phyloP scores from a whole-genome alignment of 495 filamentous ascomycete genomes.

The Astrocystis sublimbata region DNA sequence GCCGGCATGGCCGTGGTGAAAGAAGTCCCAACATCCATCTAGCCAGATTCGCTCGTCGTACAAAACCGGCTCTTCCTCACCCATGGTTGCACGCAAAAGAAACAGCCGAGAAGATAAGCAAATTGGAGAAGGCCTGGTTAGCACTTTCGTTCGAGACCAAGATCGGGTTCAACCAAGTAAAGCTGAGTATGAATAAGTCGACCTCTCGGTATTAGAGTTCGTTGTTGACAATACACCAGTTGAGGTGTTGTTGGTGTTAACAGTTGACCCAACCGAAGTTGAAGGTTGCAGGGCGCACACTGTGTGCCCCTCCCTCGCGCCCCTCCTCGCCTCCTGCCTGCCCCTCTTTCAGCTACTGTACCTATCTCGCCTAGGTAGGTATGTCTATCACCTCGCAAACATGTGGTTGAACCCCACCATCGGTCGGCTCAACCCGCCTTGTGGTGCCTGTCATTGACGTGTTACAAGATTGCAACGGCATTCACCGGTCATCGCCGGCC shows the following conservation, averaged over 20 bases:
- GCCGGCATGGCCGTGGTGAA: conserved; percentile 95
- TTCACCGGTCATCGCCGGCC: conserved; percentile 6
- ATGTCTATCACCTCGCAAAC: not conserved
- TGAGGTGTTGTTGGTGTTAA: not conserved
- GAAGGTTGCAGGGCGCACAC: not conserved
- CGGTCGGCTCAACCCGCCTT: too few species aligned
- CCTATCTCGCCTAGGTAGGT: not conserved
- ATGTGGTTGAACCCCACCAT: conserved; percentile 7
- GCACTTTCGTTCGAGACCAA: too few species aligned
- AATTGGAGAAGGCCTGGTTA: too few species aligned
- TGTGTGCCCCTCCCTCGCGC: conserved; percentile 3
- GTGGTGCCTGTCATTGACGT: not conserved
- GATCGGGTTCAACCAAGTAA: not conserved
- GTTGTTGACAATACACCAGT: not conserved
- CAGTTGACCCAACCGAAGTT: not conserved
- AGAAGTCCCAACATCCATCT: conserved; percentile 98
- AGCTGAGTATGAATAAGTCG: not conserved
- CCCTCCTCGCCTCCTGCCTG: not conserved
- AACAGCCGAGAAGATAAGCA: not conserved
- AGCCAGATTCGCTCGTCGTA: conserved; percentile 86
- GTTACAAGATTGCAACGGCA: not conserved
- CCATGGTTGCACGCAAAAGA: conserved; percentile 19
- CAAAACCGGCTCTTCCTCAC: conserved; percentile 36
- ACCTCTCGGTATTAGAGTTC: too few species aligned
- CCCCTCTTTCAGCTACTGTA: conserved; percentile 3